Evolutionary conservation across 495 filamentous ascomycete genomes (phyloP).

Genomic region (Lepraria neglecta): DNA sequence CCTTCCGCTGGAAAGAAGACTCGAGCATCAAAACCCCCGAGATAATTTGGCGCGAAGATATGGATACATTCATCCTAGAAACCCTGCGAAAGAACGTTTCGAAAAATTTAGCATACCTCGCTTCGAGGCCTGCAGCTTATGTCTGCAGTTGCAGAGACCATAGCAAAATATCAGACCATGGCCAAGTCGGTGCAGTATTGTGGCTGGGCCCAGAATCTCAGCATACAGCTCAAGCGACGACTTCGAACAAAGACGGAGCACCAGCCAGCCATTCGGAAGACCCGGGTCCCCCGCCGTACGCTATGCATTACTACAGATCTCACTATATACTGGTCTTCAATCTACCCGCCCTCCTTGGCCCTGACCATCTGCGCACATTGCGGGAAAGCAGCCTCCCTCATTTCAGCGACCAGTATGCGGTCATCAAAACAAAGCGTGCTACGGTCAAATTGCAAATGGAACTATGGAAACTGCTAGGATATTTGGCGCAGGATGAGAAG

Average conservation of each 20-base stretch:
- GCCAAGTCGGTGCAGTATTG: conserved; percentile 32
- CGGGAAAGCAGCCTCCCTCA: conserved; percentile 26
- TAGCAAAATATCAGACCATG: conserved; percentile 35
- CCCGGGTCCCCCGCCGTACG: conserved; percentile 19
- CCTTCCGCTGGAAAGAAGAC: conserved; percentile 38
- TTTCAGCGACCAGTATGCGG: conserved; percentile 28
- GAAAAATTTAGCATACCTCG: conserved; percentile 35
- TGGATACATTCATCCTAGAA: conserved; percentile 54
- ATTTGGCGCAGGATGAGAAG: conserved; percentile 15
- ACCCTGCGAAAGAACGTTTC: conserved; percentile 46
- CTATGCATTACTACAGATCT: conserved; percentile 23
- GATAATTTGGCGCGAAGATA: conserved; percentile 60
- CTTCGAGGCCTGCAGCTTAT: conserved; percentile 24
- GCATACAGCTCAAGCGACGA: neutral
- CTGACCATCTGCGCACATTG: conserved; percentile 33
- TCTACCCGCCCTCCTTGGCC: conserved; percentile 36
- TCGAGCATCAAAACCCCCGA: conserved; percentile 30
- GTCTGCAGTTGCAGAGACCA: conserved; percentile 31
- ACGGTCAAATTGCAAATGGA: conserved; percentile 48
- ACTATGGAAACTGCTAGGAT: conserved; percentile 66
- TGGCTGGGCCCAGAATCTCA: conserved; percentile 22
- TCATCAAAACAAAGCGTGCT: conserved; percentile 34
- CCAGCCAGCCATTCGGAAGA: conserved; percentile 18
- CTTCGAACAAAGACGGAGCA: neutral
- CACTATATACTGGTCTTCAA: conserved; percentile 43